Conservation (phyloP, 768 basidiomycete genomes). For the Termitomyces sp. region DNA sequence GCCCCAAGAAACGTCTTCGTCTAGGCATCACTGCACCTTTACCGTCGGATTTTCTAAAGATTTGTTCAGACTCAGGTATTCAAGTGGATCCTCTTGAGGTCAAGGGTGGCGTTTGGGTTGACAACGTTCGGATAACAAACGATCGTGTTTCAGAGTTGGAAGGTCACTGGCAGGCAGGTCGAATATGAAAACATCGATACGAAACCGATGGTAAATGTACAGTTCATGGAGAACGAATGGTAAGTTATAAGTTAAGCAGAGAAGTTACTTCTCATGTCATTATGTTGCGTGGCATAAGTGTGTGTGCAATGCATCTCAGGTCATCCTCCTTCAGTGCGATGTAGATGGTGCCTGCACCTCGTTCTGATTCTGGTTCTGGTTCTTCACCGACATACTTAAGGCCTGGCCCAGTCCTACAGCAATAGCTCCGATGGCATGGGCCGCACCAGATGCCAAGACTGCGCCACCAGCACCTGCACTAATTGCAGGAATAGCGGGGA, state of each 20-base stretch:
- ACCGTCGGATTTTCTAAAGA: constrained; percentile 49
- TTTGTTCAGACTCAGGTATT: constrained; percentile 48
- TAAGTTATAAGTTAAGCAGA: neutral
- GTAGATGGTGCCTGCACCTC: constrained; percentile 16
- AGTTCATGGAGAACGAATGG: constrained; percentile 5
- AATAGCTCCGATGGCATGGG: constrained; percentile 76
- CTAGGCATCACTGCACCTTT: constrained; percentile 57
- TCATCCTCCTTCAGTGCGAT: constrained; percentile 4
- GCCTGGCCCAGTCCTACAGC: constrained; percentile 69
- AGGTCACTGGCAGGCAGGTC: constrained; percentile 27
- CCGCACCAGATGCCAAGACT: constrained; percentile 67
- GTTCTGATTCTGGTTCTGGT: constrained; percentile 21
- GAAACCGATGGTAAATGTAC: constrained; percentile 3
- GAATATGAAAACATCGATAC: constrained; percentile 1
- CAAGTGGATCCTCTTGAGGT: constrained; percentile 31
- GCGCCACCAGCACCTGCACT: constrained; percentile 69
- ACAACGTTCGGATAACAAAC: constrained; percentile 35
- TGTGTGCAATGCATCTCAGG: neutral
- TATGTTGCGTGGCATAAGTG: neutral
- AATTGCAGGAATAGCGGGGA: constrained; percentile 71
- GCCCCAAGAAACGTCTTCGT: constrained; percentile 45
- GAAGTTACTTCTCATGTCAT: neutral
- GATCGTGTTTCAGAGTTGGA: constrained; percentile 34
- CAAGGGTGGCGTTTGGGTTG: constrained; percentile 44
- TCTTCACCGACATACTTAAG: constrained; percentile 32